These are phyloP conservation scores for Candida sithepensis DNA, from an alignment of 805 yeast genomes.

Conservation along the genomic window DNA sequence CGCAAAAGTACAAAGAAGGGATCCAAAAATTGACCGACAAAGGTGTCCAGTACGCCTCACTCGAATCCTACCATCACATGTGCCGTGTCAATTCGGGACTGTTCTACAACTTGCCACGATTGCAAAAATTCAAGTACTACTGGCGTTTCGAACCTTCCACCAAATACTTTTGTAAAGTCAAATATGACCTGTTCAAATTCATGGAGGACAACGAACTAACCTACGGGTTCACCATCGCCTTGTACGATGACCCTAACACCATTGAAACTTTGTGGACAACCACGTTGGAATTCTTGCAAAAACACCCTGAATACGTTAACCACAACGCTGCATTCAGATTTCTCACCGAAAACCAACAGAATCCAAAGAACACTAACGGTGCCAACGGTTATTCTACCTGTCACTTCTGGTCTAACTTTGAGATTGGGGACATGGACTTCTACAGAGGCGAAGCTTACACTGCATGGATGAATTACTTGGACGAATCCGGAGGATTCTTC, in stretches of 20 bases:
- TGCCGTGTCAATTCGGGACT: slow-evolving; percentile 84
- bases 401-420: slow-evolving; percentile 86
- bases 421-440: slow-evolving; percentile 68
- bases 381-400: slow-evolving; percentile 68
- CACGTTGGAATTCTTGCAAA: slow-evolving; percentile 58
- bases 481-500: slow-evolving; percentile 73
- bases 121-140: slow-evolving; percentile 73
- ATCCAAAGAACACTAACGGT: slow-evolving; percentile 39
- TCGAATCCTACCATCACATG: slow-evolving; percentile 78
- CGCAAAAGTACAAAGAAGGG: slow-evolving; percentile 17
- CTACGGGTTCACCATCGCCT: slow-evolving; percentile 73
- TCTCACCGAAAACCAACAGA: slow-evolving; percentile 67
- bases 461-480: slow-evolving; percentile 62
- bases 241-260: slow-evolving; percentile 61
- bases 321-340: slow-evolving; percentile 63
- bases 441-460: slow-evolving; percentile 68
- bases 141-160: slow-evolving; percentile 92
- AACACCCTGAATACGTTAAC: slow-evolving; percentile 54
- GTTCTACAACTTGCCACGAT: slow-evolving; percentile 66
- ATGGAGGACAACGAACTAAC: slow-evolving; percentile 70
- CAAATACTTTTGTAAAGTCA: slow-evolving; percentile 68
- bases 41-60: slow-evolving; percentile 67
- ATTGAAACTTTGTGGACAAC: slow-evolving; percentile 75
- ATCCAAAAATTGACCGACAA: slow-evolving; percentile 27
- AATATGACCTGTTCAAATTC: slow-evolving; percentile 76